These are phyloP conservation scores for Spergularia marina DNA, from an alignment of 148 eudicot species.

Conservation along the genomic window DNA sequence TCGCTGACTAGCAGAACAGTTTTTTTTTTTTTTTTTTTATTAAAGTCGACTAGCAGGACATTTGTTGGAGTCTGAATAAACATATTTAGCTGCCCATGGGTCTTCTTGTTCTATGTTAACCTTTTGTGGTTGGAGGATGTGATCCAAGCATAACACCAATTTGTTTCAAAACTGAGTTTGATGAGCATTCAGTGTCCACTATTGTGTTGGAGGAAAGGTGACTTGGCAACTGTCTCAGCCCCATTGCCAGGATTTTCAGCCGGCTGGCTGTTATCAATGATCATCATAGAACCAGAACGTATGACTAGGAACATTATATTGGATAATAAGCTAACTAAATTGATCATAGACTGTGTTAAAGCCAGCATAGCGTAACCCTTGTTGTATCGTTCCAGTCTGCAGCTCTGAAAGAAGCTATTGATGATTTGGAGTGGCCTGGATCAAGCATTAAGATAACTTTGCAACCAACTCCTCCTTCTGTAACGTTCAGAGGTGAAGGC, in stretches of 20 bases:
- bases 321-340: not conserved
- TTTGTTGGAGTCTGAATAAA: not conserved
- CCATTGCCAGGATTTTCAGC: not conserved
- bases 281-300: not conserved
- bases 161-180: not conserved
- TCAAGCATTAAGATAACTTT: slow-evolving; percentile 72
- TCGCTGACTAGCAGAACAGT: too few species aligned
- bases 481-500: slow-evolving; percentile 91
- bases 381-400: slow-evolving; percentile 58
- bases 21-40: too few species aligned
- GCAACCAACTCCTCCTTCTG: slow-evolving; percentile 80
- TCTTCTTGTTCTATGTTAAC: not conserved
- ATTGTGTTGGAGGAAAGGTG: too few species aligned
- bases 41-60: too few species aligned
- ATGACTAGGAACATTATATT: not conserved
- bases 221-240: too few species aligned
- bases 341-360: not conserved
- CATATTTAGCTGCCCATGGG: not conserved
- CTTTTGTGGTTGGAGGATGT: not conserved
- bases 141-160: not conserved
- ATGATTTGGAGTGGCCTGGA: slow-evolving; percentile 99
- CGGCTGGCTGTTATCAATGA: not conserved
- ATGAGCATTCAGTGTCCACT: not conserved
- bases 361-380: slow-evolving; percentile 7
- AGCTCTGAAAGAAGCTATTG: slow-evolving; percentile 92